Evolutionary conservation across 106 monocot species (phyloP), one percentile per base, ranked within the genome.

Genomic region (Agapanthus africanus): DNA sequence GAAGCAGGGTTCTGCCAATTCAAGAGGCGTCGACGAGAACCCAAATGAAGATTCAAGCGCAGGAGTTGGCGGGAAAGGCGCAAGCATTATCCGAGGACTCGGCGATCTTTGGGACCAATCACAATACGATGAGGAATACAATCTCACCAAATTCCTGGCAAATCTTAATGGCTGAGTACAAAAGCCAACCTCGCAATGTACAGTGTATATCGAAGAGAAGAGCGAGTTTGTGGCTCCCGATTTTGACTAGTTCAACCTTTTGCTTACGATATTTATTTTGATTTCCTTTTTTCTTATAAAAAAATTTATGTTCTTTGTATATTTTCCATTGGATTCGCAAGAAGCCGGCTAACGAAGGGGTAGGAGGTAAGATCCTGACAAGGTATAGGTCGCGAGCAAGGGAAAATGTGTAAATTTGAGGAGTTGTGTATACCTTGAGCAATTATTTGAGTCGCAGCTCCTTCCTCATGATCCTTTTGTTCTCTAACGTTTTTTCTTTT

Each of bases 71-170:
- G 78, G 82, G 37, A 91, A 90, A 72, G 91, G 88, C 9, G 71
- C 81, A 88, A 68, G 80, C 91, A 82, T 95, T 71, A 69, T 95
- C 21, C 74, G 70, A 70, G 91, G 88, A 10, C 74, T 95, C 4
- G 91, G 65, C 19, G 91, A 95, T 75, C 88, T 95, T 18, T 91
- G 91, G 91, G 95, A 91, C 67, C 88, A 91, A 38, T 91, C 95
- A 44, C 95, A 95, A 63, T 91, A 95, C 50, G 68, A 74, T 0
- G 85, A 94, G 10, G 95, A 95, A 50, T 95, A 85, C 73, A 74
- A 95, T 80, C 79, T 95, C 68, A 71, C 34, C 76, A 74, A 76
- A 37, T 95, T 95, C 66, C 77, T 91, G 41, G 71, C 74, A 66
- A 91, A 88, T 73, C 83, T 95, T 38, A 84, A 84, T 70, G 77